Conservation (phyloP, 2,329 filamentous ascomycete species). For the Xylariomycetidae sp. region DNA sequence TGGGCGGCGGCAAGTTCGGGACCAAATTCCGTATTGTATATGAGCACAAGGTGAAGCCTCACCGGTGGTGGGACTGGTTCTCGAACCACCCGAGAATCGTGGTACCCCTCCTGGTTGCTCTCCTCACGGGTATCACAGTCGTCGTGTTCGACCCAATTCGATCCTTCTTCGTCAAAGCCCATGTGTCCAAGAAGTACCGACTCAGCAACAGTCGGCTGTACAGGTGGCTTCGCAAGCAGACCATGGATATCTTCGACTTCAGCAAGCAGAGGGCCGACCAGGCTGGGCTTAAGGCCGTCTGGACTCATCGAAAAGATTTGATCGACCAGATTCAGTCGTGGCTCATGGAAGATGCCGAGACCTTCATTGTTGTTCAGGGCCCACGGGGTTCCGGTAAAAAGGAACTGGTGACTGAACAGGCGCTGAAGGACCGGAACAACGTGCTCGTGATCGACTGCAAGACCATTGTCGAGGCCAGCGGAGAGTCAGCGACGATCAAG, state of each 20-base stretch:
- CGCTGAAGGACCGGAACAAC: slow-evolving; percentile 67
- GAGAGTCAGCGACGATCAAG: slow-evolving; percentile 79
- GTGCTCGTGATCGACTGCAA: slow-evolving; percentile 90
- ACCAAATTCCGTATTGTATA: slow-evolving; percentile 80
- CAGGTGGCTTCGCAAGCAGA: slow-evolving; percentile 74
- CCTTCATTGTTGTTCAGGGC: slow-evolving; percentile 89
- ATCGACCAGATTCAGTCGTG: slow-evolving; percentile 79
- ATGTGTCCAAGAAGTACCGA: slow-evolving; percentile 73
- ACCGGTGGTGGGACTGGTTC: slow-evolving; percentile 84
- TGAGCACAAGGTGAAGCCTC: slow-evolving; percentile 67
- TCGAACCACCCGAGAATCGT: slow-evolving; percentile 81
- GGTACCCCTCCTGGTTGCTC: slow-evolving; percentile 72
- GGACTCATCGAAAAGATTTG: slow-evolving; percentile 77
- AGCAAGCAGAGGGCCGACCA: slow-evolving; percentile 52
- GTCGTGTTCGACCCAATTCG: slow-evolving; percentile 91
- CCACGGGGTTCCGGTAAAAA: slow-evolving; percentile 87
- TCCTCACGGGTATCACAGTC: slow-evolving; percentile 78
- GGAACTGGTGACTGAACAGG: slow-evolving; percentile 80
- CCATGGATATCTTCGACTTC: slow-evolving; percentile 59
- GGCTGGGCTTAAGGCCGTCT: slow-evolving; percentile 71
- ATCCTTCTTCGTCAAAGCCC: slow-evolving; percentile 84
- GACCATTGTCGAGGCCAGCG: slow-evolving; percentile 81
- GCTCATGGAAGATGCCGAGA: slow-evolving; percentile 83
- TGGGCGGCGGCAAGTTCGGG: slow-evolving; percentile 68
- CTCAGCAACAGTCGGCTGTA: slow-evolving; percentile 68